These are phyloP conservation scores for Corymbia calophylla DNA, from an alignment of 441 rosid species.

Conservation along the genomic window DNA sequence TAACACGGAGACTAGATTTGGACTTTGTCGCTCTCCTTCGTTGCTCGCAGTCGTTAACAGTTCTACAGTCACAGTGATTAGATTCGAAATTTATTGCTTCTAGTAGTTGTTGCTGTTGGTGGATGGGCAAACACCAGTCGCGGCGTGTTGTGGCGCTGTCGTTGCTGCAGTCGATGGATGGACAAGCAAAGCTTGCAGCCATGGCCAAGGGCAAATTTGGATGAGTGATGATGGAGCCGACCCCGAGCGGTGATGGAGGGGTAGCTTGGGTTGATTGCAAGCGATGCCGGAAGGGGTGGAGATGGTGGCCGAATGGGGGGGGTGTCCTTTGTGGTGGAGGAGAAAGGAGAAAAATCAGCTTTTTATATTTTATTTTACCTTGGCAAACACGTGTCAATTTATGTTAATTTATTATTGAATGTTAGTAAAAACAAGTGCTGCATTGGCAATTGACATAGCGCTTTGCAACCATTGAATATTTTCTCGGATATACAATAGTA, in stretches of 20 bases:
- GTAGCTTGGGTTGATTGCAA: neutral
- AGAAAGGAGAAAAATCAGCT: too few relatives aligned
- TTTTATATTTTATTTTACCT: too few relatives aligned
- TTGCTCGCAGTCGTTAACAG: accelerated
- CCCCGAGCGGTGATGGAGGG: neutral
- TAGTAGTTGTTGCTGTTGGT: neutral
- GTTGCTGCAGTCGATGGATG: neutral
- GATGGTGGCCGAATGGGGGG: accelerated
- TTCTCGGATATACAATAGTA: neutral
- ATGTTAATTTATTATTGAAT: too few relatives aligned
- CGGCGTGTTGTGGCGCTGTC: neutral
- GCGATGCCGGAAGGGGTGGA: accelerated
- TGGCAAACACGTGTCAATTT: too few relatives aligned
- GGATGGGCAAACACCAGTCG: neutral
- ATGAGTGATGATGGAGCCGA: too few relatives aligned
- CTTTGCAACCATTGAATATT: neutral
- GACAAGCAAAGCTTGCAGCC: neutral
- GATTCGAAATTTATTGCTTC: neutral
- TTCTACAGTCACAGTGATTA: accelerated
- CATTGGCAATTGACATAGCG: accelerated
- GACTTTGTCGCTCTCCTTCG: neutral
- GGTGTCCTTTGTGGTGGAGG: too few relatives aligned
- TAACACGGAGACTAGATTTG: too few relatives aligned
- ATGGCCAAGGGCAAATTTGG: neutral
- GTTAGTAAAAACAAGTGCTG: accelerated